Base-by-base conservation (phyloP, 176 grass and related monocot genomes). In the Oryza rufipogon region DNA sequence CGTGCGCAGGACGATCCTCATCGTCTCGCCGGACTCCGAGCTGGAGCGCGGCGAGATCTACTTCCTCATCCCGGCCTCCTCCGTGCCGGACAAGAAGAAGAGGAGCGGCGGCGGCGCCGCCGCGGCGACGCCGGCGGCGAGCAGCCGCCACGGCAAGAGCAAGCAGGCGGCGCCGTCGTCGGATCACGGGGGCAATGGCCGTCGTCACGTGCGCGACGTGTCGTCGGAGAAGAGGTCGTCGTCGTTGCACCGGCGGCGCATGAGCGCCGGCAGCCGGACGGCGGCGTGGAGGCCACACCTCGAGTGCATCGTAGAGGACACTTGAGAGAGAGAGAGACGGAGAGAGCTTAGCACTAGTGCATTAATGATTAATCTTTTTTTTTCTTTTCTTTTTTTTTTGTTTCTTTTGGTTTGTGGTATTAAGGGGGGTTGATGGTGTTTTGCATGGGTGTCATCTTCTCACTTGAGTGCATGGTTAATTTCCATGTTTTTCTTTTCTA, bases 41-140 rank as follows among this genome's bases (percentile, higher is more conserved):
- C 89, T 97, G 47, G 87, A 95, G 87, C 92, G 95, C 28, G 95
- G 95, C 16, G 77, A 86, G 77, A 93, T 97, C 48, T 97, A 97
- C 84, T 97, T 97, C 76, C 93, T 97, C 76, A 87, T 97, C 48
- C 95, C 95, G 16, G 84, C 64, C 1, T 51, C 92, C 12, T 91
- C 95, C 3, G 80, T 86, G 73, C 75, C 87, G 73, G 90, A 91
- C 70, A 86, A 66, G 83, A 87, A 74, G 58, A 77, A 17, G 81
- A 86, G 54, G 76, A 70, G 5, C 63, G 16, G 69, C 80, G 39
- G 0, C 49, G 47, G 2, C 30, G 30, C 30, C 30, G 30, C 30
- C 30, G 30, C 30, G 30, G 2, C 12, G 19, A 26, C 33, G 13
- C 58, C 30, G 22, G 75, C 51, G 72, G 46, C 7, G 54, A 81